Evolutionary conservation across 2,329 filamentous ascomycete genomes (phyloP).

Genomic region (Dendryphion nanum): DNA sequence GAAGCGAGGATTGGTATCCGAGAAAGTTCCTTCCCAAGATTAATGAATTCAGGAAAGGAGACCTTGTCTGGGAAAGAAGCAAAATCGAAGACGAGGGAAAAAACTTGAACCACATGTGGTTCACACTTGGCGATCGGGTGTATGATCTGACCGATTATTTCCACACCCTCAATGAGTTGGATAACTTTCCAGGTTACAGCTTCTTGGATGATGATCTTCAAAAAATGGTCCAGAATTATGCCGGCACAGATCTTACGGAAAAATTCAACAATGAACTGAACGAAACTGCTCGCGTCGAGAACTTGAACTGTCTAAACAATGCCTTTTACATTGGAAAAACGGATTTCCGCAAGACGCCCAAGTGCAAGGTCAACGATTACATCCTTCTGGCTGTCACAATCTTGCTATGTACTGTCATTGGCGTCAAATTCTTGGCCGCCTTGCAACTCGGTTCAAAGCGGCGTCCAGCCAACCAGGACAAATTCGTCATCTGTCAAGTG

Average conservation of each 20-base stretch:
- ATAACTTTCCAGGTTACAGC: slow-evolving; percentile 57
- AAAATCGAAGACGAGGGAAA: slow-evolving; percentile 65
- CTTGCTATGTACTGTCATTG: slow-evolving; percentile 75
- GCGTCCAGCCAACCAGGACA: slow-evolving; percentile 87
- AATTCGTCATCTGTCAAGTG: slow-evolving; percentile 98
- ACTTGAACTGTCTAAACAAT: slow-evolving; percentile 77
- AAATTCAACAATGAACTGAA: slow-evolving; percentile 60
- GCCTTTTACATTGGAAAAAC: slow-evolving; percentile 78
- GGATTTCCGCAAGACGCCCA: slow-evolving; percentile 76
- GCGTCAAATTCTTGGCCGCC: slow-evolving; percentile 87
- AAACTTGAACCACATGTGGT: slow-evolving; percentile 71
- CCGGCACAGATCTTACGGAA: slow-evolving; percentile 74
- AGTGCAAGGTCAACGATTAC: slow-evolving; percentile 87
- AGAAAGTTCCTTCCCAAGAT: slow-evolving; percentile 74
- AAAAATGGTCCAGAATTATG: slow-evolving; percentile 68
- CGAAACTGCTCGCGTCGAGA: slow-evolving; percentile 59
- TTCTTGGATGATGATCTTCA: slow-evolving; percentile 72
- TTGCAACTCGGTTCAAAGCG: slow-evolving; percentile 92
- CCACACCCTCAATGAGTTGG: slow-evolving; percentile 64
- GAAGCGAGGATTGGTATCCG: slow-evolving; percentile 73
- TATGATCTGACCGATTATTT: slow-evolving; percentile 95
- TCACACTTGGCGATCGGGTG: slow-evolving; percentile 70
- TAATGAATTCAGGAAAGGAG: slow-evolving; percentile 81
- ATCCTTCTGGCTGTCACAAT: slow-evolving; percentile 85
- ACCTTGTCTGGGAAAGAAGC: slow-evolving; percentile 68